Percentiles rank a stretch among this genome's conserved stretches.
Evolutionary conservation across 2,329 filamentous ascomycete genomes (phyloP).

Genomic region (Cladobotryum mycophilum): DNA sequence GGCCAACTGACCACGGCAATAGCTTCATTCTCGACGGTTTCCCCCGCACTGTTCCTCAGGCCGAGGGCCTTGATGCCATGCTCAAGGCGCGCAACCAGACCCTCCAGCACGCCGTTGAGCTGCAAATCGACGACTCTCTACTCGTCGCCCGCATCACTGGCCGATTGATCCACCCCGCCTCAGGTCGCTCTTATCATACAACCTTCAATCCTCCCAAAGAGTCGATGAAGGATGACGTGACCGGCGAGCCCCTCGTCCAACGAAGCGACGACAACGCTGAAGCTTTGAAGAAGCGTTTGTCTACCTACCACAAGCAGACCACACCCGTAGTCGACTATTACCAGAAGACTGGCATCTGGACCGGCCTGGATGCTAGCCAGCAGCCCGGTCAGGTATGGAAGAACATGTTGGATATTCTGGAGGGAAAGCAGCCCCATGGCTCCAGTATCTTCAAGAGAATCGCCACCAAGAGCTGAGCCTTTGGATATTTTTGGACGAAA

Average conservation of each 20-base stretch:
- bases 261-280: constrained; percentile 96
- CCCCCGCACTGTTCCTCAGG: constrained; percentile 92
- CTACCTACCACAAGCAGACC: constrained; percentile 92
- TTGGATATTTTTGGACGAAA: constrained; percentile 19
- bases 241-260: constrained; percentile 93
- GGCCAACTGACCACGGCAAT: constrained; percentile 8
- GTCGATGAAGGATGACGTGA: constrained; percentile 91
- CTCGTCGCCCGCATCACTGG: constrained; percentile 95
- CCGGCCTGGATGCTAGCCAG: constrained; percentile 89
- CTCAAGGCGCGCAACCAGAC: constrained; percentile 69
- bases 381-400: constrained; percentile 95
- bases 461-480: constrained; percentile 22
- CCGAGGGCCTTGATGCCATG: constrained; percentile 92
- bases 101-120: constrained; percentile 91
- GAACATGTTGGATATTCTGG: constrained; percentile 79
- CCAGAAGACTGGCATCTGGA: constrained; percentile 96
- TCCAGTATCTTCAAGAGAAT: constrained; percentile 36
- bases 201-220: constrained; percentile 98
- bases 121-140: constrained; percentile 91
- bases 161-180: constrained; percentile 90
- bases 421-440: constrained; percentile 41
- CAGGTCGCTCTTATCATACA: constrained; percentile 94
- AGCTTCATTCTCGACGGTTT: constrained; percentile 99
- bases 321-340: constrained; percentile 91
- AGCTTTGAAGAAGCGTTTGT: constrained; percentile 88